A percentile compares a stretch with the other conserved stretches of the same genome.
These are phyloP conservation scores for Ophiostoma angusticollis DNA, from an alignment of 2,329 filamentous ascomycete species.

Conservation along the genomic window DNA sequence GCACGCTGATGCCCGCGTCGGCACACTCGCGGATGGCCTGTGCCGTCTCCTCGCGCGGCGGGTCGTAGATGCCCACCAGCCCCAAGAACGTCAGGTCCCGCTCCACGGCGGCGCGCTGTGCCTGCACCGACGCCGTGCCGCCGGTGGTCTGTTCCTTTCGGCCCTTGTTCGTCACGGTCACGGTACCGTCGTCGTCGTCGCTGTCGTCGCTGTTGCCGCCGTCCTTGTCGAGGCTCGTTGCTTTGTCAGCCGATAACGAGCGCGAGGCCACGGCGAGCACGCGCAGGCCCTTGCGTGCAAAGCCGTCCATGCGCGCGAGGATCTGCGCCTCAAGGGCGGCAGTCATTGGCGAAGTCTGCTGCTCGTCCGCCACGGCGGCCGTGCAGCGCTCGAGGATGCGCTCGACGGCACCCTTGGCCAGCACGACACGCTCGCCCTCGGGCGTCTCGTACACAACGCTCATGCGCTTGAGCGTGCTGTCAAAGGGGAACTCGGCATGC, in stretches of 20 bases:
- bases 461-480: conserved; percentile 69
- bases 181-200: background rate
- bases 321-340: conserved; percentile 37
- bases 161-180: too few species aligned
- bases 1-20: conserved; percentile 61
- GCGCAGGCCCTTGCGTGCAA: conserved; percentile 57
- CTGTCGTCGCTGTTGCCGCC: conserved; percentile 17
- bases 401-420: conserved; percentile 52
- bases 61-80: conserved; percentile 78
- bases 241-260: conserved; percentile 25
- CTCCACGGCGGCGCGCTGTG: conserved; percentile 51
- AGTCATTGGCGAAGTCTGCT: conserved; percentile 32
- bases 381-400: conserved; percentile 45
- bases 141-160: conserved; percentile 32
- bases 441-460: conserved; percentile 55
- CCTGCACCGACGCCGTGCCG: conserved; percentile 25
- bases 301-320: conserved; percentile 39
- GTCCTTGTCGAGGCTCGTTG: conserved; percentile 16
- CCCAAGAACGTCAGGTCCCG: conserved; percentile 59
- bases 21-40: conserved; percentile 58
- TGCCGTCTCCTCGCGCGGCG: conserved; percentile 69
- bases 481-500: conserved; percentile 63
- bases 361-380: conserved; percentile 22
- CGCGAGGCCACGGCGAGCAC: conserved; percentile 60
- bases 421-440: conserved; percentile 30